Percentiles rank a stretch among this genome's conserved stretches.
These are phyloP conservation scores for Plantago rigida DNA, from an alignment of 305 asterid genomes.

Conservation along the genomic window DNA sequence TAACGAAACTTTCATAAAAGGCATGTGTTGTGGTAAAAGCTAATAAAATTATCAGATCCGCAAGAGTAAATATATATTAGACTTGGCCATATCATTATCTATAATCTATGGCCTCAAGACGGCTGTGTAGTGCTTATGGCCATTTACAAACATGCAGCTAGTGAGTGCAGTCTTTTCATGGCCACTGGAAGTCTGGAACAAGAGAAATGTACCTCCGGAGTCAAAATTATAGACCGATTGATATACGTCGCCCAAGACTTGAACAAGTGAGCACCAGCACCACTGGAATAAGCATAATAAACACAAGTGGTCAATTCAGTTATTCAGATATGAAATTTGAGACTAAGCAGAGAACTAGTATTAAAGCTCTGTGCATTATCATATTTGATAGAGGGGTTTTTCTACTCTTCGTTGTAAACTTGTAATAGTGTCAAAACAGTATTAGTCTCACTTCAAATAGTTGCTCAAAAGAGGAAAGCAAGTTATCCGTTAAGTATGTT, in stretches of 20 bases:
- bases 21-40: background rate
- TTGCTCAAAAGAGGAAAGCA: no score
- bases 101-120: background rate
- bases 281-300: constrained; percentile 38
- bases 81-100: background rate
- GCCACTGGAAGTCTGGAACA: background rate
- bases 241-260: constrained; percentile 81
- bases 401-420: no score
- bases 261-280: constrained; percentile 98
- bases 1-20: constrained; percentile 13
- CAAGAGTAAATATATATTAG: background rate
- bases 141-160: no score
- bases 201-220: constrained; percentile 66
- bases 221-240: constrained; percentile 84
- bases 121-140: no score
- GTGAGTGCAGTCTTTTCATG: background rate
- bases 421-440: no score
- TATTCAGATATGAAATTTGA: no score
- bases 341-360: no score
- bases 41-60: background rate
- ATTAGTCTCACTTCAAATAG: no score
- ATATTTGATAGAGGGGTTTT: no score
- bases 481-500: no score
- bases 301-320: no score
- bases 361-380: no score